A percentile compares a stretch with the other conserved stretches of the same genome.
These are phyloP conservation scores for Leptographium wingfieldii DNA, from an alignment of 2,329 filamentous ascomycete genomes.

Conservation along the genomic window DNA sequence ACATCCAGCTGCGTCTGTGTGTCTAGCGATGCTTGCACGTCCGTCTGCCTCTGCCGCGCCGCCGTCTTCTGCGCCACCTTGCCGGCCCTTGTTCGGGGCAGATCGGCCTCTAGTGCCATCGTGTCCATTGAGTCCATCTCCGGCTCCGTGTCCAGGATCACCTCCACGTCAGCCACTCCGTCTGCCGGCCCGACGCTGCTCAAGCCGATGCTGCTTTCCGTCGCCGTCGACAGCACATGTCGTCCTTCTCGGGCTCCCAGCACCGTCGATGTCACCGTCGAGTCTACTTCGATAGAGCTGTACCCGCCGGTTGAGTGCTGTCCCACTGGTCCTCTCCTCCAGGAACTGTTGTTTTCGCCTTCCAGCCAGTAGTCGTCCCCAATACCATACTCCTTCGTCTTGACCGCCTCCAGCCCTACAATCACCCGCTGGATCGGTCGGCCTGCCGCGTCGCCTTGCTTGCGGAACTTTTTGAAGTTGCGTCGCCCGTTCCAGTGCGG, in stretches of 20 bases:
- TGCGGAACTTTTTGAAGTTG: slow-evolving; percentile 86
- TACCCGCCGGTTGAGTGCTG: background rate
- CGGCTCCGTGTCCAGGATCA: slow-evolving; percentile 10
- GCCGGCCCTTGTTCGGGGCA: slow-evolving; percentile 19
- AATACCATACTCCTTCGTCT: slow-evolving; percentile 58
- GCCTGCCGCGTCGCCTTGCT: slow-evolving; percentile 36
- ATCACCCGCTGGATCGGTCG: slow-evolving; percentile 40
- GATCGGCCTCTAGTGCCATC: slow-evolving; percentile 8
- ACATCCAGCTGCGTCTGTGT: slow-evolving; percentile 11
- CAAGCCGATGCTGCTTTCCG: background rate
- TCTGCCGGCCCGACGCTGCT: background rate
- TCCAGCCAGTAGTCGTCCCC: slow-evolving; percentile 68
- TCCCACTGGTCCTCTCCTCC: background rate
- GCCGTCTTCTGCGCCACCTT: slow-evolving; percentile 20
- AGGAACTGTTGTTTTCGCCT: slow-evolving; percentile 23
- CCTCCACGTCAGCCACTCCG: background rate
- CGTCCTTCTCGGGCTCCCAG: background rate
- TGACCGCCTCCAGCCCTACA: slow-evolving; percentile 58
- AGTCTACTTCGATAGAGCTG: slow-evolving; percentile 4
- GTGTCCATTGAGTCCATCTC: slow-evolving; percentile 10
- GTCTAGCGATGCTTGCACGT: slow-evolving; percentile 3
- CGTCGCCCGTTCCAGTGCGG: slow-evolving; percentile 85
- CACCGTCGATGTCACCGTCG: slow-evolving; percentile 17
- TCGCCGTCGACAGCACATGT: background rate
- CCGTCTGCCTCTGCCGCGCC: slow-evolving; percentile 6